A percentile compares a stretch with the other conserved stretches of the same genome.
phyloP scores from a whole-genome alignment of 192 early-diverging fungal species.

The Pecoramyces ruminantium region DNA sequence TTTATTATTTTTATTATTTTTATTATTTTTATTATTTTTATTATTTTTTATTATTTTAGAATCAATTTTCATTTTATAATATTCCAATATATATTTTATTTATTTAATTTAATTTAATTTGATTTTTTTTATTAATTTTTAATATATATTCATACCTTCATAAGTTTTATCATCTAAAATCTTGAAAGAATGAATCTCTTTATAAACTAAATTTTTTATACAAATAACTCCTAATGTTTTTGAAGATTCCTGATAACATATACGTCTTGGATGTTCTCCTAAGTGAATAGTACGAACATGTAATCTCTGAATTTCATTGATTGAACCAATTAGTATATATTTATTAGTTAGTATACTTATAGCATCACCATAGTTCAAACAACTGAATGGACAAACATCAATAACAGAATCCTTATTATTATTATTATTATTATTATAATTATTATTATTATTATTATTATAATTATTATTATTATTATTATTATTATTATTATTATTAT shows the following conservation, averaged over 20 bases:
- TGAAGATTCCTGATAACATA: slow-evolving; percentile 35
- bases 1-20: no score
- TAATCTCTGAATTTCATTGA: slow-evolving; percentile 70
- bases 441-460: no score
- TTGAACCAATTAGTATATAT: slow-evolving; percentile 46
- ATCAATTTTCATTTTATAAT: no score
- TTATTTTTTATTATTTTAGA: no score
- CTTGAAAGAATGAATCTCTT: slow-evolving; percentile 28
- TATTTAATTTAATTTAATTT: no score
- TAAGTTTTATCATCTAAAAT: slow-evolving; percentile 55
- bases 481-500: not conserved
- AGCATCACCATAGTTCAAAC: slow-evolving; percentile 20
- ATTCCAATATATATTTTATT: no score
- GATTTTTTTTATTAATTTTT: no score
- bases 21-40: no score
- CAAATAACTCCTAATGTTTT: slow-evolving; percentile 45
- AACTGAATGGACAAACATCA: slow-evolving; percentile 46
- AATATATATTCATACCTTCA: slow-evolving; percentile 35
- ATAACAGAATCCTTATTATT: slow-evolving; percentile 9
- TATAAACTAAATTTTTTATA: slow-evolving; percentile 8
- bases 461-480: no score
- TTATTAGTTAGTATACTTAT: slow-evolving; percentile 47
- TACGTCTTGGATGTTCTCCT: slow-evolving; percentile 45
- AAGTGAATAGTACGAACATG: slow-evolving; percentile 57
- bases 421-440: no score